phyloP scores from a whole-genome alignment of 331 rosid species.

The Malus hybrid region DNA sequence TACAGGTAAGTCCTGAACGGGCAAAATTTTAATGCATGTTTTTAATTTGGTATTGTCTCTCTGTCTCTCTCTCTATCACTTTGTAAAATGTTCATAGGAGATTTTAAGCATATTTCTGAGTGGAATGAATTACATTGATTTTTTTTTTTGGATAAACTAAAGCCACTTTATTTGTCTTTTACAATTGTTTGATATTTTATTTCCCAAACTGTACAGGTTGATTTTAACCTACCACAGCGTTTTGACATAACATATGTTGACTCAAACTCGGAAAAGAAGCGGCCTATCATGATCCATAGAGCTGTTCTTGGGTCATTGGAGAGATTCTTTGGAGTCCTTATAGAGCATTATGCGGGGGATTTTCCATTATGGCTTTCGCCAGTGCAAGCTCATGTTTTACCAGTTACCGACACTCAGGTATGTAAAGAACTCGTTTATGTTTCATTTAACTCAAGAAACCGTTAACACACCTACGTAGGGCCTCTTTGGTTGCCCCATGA shows the following conservation, averaged over 20 bases:
- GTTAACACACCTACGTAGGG: not conserved
- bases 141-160: not conserved
- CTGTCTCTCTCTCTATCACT: not conserved
- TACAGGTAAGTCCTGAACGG: slow-evolving; percentile 55
- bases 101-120: slow-evolving; percentile 2
- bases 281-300: slow-evolving; percentile 92
- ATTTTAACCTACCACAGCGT: slow-evolving; percentile 88
- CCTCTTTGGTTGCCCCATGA: not conserved
- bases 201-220: slow-evolving; percentile 53
- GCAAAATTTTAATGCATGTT: not conserved
- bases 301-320: slow-evolving; percentile 97
- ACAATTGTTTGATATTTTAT: too few relatives aligned
- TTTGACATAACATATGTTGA: slow-evolving; percentile 85
- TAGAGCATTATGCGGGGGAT: slow-evolving; percentile 95
- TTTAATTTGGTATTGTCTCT: not conserved
- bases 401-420: slow-evolving; percentile 94
- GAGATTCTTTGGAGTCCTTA: slow-evolving; percentile 86
- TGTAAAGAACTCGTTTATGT: not conserved
- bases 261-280: slow-evolving; percentile 69
- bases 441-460: too few relatives aligned
- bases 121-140: not conserved
- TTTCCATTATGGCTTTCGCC: slow-evolving; percentile 98
- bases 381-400: slow-evolving; percentile 78
- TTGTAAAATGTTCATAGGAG: not conserved
- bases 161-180: not conserved